Percentiles rank a stretch among this genome's conserved stretches.
These are phyloP conservation scores for Yarrowia porcina DNA, from an alignment of 805 yeast genomes.

Conservation along the genomic window DNA sequence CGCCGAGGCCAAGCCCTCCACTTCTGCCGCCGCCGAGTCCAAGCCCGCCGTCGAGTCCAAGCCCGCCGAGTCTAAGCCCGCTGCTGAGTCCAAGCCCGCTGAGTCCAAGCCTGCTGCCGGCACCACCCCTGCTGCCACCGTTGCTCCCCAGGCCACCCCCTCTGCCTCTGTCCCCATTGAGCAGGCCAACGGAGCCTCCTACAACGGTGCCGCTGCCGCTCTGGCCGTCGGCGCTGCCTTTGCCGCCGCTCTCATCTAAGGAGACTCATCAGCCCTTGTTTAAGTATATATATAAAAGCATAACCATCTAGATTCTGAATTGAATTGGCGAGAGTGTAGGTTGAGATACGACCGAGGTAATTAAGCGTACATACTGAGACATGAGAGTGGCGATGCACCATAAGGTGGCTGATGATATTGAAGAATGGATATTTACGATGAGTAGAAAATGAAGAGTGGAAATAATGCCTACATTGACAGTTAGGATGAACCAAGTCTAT, in stretches of 20 bases:
- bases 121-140: neutral
- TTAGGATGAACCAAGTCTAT: no score
- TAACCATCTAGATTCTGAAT: constrained; percentile 17
- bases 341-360: no score
- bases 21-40: neutral
- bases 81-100: constrained; percentile 1
- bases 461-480: no score
- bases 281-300: constrained; percentile 20
- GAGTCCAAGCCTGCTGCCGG: neutral
- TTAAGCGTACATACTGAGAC: no score
- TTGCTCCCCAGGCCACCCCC: constrained; percentile 13
- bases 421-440: no score
- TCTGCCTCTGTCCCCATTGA: constrained; percentile 1
- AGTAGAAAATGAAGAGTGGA: no score
- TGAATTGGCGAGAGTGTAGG: no score
- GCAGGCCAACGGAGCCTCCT: constrained; percentile 25
- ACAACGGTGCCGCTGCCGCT: constrained; percentile 24
- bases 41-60: constrained; percentile 3
- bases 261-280: neutral
- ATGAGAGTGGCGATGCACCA: no score
- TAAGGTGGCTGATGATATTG: no score
- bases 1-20: neutral
- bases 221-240: constrained; percentile 24
- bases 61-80: constrained; percentile 11
- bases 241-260: constrained; percentile 26